Evolutionary conservation across 352 stramenopile genomes (phyloP).

Genomic region (Phytophthora sojae): DNA sequence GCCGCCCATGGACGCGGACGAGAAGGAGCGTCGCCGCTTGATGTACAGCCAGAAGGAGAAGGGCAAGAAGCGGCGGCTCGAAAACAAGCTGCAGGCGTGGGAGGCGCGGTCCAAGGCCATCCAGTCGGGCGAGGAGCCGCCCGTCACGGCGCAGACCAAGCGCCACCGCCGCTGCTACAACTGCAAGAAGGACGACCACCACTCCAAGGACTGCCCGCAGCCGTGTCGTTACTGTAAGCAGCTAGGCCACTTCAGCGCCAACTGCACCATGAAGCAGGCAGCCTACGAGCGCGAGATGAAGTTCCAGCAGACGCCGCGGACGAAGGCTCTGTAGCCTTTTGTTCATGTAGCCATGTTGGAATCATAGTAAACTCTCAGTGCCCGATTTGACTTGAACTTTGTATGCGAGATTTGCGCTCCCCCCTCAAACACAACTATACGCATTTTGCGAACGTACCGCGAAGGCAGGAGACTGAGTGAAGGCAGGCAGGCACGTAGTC

Average conservation of each 20-base stretch:
- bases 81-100: slow-evolving; percentile 74
- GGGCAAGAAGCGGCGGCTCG: slow-evolving; percentile 76
- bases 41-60: slow-evolving; percentile 81
- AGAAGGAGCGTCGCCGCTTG: slow-evolving; percentile 81
- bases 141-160: slow-evolving; percentile 42
- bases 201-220: slow-evolving; percentile 76
- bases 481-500: background rate
- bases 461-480: background rate
- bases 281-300: slow-evolving; percentile 62
- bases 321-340: slow-evolving; percentile 60
- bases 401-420: slow-evolving; percentile 17
- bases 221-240: slow-evolving; percentile 87
- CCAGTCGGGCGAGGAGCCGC: slow-evolving; percentile 47
- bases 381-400: slow-evolving; percentile 24
- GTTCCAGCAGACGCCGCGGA: slow-evolving; percentile 60
- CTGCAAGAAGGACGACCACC: slow-evolving; percentile 83
- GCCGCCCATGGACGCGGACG: slow-evolving; percentile 80
- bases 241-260: slow-evolving; percentile 74
- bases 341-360: slow-evolving; percentile 12
- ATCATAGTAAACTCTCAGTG: background rate
- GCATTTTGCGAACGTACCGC: slow-evolving; percentile 31
- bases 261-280: slow-evolving; percentile 72
- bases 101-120: slow-evolving; percentile 56
- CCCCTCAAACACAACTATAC: slow-evolving; percentile 12
- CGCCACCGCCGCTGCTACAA: slow-evolving; percentile 84